Evolutionary conservation across 148 eudicot species (phyloP), one percentile per base, ranked within the genome.

Genomic region (Chenopodium quinoa): DNA sequence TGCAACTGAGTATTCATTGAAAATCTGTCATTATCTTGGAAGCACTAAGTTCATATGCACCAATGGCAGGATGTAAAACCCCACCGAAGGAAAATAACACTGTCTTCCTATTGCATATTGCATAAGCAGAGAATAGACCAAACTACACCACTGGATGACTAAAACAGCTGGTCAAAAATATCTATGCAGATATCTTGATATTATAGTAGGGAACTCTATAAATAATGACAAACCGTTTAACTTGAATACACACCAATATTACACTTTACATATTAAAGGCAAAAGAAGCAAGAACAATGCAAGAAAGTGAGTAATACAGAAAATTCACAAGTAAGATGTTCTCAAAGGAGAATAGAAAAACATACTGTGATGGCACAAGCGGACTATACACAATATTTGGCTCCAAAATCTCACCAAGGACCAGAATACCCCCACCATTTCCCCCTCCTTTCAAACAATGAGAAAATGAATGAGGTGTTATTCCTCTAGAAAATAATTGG

Each of bases 361-460:
- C 99, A 78, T 97, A 97, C 99, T 92, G 98, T 82, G 98, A 97
- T 58, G 97, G 97, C 84, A 97, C 91, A 84, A 97, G 94, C 64
- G 99, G 99, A 84, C 90, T 94, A 85, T 97, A 97, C 86, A 97
- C 97, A 83, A 97, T 88, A 78, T 90, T 89, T 74, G 99, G 92
- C 79, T 97, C 91, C 94, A 92, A 88, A 88, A 97, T 92, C 91
- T 97, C 98, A 80, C 99, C 99, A 92, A 97, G 98, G 87, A 97
- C 99, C 76, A 97, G 83, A 80, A 91, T 91, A 80, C 99, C 98
- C 8, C 99, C 99, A 82, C 99, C 99, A 76, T 83, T 90, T 71
- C 93, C 97, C 71, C 89, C 93, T 83, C 99, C 99, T 83, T 90
- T 94, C 87, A 96, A 85, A 93, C 99, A 96, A 86, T 96, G 99